Base-by-base conservation (phyloP, 2,329 filamentous ascomycete genomes). In the Mycosphaerella arachidis region DNA sequence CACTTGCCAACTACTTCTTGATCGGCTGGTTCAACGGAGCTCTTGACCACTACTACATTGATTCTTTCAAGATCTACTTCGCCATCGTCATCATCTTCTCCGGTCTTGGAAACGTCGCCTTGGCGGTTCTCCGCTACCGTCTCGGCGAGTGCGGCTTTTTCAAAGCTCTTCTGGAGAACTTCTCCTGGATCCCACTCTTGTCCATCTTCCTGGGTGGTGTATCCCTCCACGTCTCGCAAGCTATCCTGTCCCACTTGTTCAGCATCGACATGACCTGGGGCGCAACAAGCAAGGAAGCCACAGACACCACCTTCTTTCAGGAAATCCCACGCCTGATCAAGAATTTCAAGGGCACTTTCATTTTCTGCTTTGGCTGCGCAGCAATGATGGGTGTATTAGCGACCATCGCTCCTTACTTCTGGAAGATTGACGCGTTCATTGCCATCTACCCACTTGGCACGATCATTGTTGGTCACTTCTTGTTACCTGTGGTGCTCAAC, bases 31-130 rank as follows among this genome's bases (percentile, higher is more conserved):
- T 83, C 76, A 90, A 89, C 71, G 88, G 86, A 52, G 87, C 87
- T 72, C 82, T 92, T 20, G 89, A 92, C 75, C 87, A 90, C 75
- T 92, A 89, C 80, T 91, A 91, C 72, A 79, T 91, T 67, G 87
- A 91, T 75, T 88, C 85, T 20, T 91, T 88, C 86, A 82, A 88
- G 75, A 85, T 91, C 50, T 91, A 88, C 86, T 89, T 92, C 77
- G 87, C 87, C 67, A 90, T 91, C 73, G 85, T 91, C 73, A 83
- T 91, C 67, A 86, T 91, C 63, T 91, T 92, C 78, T 89, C 88
- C 66, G 87, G 85, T 33, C 83, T 90, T 46, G 89, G 89, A 51
- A 91, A 91, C 73, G 66, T 91, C 48, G 81, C 87, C 0, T 81
- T 91, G 13, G 89, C 88, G 12, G 74, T 89, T 51, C 88, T 91